Conservation (phyloP, 1,139 yeast species). For the Hyphopichia khmerensis region DNA sequence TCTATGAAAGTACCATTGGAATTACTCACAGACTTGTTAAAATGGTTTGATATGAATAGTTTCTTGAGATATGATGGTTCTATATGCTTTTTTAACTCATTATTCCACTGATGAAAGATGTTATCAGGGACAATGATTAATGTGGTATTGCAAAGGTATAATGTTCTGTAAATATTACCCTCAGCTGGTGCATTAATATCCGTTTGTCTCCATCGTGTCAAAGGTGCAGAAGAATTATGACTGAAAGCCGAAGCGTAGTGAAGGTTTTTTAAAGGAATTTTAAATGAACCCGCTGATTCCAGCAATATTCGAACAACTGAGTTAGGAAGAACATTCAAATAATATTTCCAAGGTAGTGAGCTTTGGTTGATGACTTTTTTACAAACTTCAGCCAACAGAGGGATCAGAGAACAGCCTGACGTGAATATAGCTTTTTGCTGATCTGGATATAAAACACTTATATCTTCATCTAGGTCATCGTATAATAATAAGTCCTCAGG, state of each 20-base stretch:
- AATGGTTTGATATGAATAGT: constrained; percentile 33
- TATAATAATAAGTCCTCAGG: constrained; percentile 34
- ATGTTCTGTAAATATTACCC: constrained; percentile 22
- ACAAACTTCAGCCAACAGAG: constrained; percentile 39
- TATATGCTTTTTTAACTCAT: constrained; percentile 58
- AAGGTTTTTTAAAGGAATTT: constrained; percentile 24
- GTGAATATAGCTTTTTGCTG: constrained; percentile 9
- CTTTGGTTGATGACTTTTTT: constrained; percentile 37
- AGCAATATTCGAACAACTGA: constrained; percentile 36
- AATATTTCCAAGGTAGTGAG: constrained; percentile 60
- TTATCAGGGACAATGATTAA: constrained; percentile 67
- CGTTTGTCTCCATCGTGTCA: constrained; percentile 6
- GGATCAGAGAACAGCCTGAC: constrained; percentile 3
- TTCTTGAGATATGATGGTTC: constrained; percentile 32
- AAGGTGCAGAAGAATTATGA: constrained; percentile 16
- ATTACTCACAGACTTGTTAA: constrained; percentile 20
- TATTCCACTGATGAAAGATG: constrained; percentile 63
- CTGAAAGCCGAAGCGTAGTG: constrained; percentile 20
- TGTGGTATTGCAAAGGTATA: constrained; percentile 52
- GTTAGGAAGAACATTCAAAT: constrained; percentile 41
- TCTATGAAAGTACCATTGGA: constrained; percentile 10
- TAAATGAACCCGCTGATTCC: constrained; percentile 45
- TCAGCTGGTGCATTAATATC: constrained; percentile 16
- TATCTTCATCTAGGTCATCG: constrained; percentile 10
- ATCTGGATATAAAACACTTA: not conserved